phyloP scores from a whole-genome alignment of 805 yeast genomes.

The Suhomyces vadensis region DNA sequence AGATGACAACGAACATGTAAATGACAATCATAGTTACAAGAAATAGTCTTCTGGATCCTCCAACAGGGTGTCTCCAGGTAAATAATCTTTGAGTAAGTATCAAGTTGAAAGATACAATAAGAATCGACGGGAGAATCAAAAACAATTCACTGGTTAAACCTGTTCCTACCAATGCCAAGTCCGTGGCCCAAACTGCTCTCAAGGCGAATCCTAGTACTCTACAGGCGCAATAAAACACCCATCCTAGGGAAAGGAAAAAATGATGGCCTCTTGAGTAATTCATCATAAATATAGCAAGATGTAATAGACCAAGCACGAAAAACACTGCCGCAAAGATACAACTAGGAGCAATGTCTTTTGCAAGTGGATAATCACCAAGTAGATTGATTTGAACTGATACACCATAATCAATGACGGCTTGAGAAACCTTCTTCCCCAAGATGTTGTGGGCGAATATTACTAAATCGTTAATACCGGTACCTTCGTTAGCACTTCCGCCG shows the following conservation, averaged over 20 bases:
- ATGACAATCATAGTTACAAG: constrained; percentile 50
- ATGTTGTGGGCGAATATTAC: not conserved
- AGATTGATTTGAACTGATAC: constrained; percentile 41
- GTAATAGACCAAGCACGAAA: constrained; percentile 46
- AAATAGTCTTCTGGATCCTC: constrained; percentile 54
- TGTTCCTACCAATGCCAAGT: constrained; percentile 7
- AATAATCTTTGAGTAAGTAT: constrained; percentile 70
- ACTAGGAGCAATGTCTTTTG: constrained; percentile 59
- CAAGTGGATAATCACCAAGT: constrained; percentile 64
- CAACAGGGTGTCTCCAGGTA: constrained; percentile 75
- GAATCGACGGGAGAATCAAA: constrained; percentile 55
- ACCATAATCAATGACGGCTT: not conserved
- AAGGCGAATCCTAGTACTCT: constrained; percentile 60
- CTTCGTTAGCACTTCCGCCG: not conserved
- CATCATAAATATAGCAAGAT: constrained; percentile 45
- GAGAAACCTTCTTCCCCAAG: not conserved
- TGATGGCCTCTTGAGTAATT: constrained; percentile 59
- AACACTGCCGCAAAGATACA: constrained; percentile 58
- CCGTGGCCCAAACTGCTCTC: constrained; percentile 56
- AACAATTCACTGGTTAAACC: constrained; percentile 37
- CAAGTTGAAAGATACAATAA: constrained; percentile 58
- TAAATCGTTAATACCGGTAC: not conserved
- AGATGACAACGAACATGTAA: constrained; percentile 55
- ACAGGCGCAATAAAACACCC: constrained; percentile 52
- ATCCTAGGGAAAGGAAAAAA: constrained; percentile 56